A percentile compares a stretch with the other conserved stretches of the same genome.
Evolutionary conservation across 2,329 filamentous ascomycete species (phyloP).

Genomic region (Beauveria varroae): DNA sequence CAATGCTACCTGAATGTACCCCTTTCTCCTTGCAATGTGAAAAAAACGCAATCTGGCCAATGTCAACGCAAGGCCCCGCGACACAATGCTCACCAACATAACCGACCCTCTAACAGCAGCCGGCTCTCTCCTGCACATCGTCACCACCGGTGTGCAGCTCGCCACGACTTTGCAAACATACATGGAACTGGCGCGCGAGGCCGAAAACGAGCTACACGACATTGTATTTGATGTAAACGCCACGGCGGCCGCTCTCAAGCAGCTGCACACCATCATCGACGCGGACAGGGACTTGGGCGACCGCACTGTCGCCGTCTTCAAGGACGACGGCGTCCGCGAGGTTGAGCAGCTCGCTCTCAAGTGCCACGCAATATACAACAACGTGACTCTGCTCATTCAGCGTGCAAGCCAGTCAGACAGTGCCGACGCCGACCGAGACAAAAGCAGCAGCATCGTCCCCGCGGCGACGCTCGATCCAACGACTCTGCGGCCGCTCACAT

Average conservation of each 20-base stretch:
- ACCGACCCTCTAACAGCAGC: not conserved
- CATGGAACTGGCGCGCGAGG: slow-evolving; percentile 5
- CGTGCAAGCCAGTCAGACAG: not conserved
- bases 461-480: not conserved
- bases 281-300: not conserved
- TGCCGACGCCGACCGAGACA: not conserved
- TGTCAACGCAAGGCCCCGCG: no score
- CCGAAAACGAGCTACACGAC: slow-evolving; percentile 1
- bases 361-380: not conserved
- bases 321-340: slow-evolving; percentile 2
- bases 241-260: not conserved
- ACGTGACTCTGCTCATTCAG: not conserved
- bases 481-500: not conserved
- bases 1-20: no score
- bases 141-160: slow-evolving; percentile 1
- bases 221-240: slow-evolving; percentile 8
- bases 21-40: no score
- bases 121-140: not conserved
- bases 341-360: not conserved
- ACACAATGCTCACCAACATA: not conserved
- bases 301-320: slow-evolving; percentile 8
- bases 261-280: slow-evolving; percentile 5
- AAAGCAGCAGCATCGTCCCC: not conserved
- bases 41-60: no score
- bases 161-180: slow-evolving; percentile 6